Evolutionary conservation across 129 eudicot genomes (phyloP).

Genomic region (Flaveria robusta): DNA sequence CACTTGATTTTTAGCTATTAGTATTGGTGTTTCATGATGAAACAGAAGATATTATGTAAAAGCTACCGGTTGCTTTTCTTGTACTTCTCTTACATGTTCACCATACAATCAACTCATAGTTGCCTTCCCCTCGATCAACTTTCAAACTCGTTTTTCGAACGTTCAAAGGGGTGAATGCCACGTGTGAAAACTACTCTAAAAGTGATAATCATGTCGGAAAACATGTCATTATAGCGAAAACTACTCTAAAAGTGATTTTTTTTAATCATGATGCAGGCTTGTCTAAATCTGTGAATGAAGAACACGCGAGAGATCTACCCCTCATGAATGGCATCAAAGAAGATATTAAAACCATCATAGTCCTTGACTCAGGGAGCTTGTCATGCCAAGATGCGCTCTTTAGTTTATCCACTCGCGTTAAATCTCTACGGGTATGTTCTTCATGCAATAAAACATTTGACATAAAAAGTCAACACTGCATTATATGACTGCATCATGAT

Average conservation of each 20-base stretch:
- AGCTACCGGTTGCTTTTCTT: conserved; percentile 13
- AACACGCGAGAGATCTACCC: conserved; percentile 87
- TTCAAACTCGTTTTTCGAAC: background rate
- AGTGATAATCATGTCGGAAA: background rate
- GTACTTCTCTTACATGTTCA: conserved; percentile 13
- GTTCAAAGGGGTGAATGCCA: background rate
- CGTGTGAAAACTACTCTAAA: too few relatives aligned
- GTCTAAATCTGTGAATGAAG: conserved; percentile 66
- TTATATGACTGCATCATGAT: background rate
- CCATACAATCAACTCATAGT: conserved; percentile 27
- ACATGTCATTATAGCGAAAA: background rate
- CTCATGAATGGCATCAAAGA: conserved; percentile 97
- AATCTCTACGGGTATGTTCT: conserved; percentile 57
- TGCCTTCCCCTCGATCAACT: conserved; percentile 27
- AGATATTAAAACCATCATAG: conserved; percentile 79
- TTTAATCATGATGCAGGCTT: conserved; percentile 53
- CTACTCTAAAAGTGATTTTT: background rate
- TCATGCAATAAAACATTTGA: background rate
- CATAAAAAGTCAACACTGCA: background rate
- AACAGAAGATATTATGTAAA: conserved; percentile 19
- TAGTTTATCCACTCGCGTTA: conserved; percentile 56
- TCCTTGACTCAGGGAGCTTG: conserved; percentile 68
- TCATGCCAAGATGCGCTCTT: conserved; percentile 63
- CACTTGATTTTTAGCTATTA: background rate
- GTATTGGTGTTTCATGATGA: conserved; percentile 18